These are phyloP conservation scores for Ophiosphaerella herpotricha DNA, from an alignment of 2,329 filamentous ascomycete genomes.

Conservation along the genomic window DNA sequence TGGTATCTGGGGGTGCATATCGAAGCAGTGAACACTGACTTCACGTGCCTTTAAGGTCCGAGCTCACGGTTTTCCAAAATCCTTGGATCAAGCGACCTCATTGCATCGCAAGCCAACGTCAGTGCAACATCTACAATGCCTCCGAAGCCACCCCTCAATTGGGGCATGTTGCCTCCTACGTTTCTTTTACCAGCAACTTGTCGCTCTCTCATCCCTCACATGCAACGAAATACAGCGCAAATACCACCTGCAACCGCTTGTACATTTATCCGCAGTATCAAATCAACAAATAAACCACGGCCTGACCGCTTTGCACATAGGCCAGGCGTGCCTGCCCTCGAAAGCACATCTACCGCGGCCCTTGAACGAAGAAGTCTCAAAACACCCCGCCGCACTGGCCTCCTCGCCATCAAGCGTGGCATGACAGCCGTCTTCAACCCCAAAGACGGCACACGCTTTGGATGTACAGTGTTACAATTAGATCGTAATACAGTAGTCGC, in stretches of 20 bases:
- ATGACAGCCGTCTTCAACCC: conserved; percentile 90
- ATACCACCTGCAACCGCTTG: conserved; percentile 19
- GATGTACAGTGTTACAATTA: conserved; percentile 92
- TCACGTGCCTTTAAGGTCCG: conserved; percentile 2
- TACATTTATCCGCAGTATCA: conserved; percentile 51
- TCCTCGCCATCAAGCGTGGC: conserved; percentile 87
- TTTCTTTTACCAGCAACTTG: conserved; percentile 37
- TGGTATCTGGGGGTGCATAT: neutral
- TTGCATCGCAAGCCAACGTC: conserved; percentile 7
- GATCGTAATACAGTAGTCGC: conserved; percentile 89
- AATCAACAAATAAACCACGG: conserved; percentile 60
- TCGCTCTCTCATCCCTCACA: conserved; percentile 25
- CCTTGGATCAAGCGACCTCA: neutral
- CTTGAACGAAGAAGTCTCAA: conserved; percentile 62
- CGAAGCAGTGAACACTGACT: neutral
- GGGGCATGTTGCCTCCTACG: conserved; percentile 34
- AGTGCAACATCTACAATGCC: conserved; percentile 33
- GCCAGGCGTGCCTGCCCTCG: conserved; percentile 56
- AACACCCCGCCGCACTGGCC: conserved; percentile 73
- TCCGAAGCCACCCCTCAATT: conserved; percentile 40
- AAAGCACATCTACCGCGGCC: conserved; percentile 62
- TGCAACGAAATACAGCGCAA: conserved; percentile 17
- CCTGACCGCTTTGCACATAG: conserved; percentile 59
- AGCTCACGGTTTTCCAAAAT: conserved; percentile 27
- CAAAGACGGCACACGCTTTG: conserved; percentile 73